Base-by-base conservation (phyloP, 495 filamentous ascomycete genomes). In the Staphylotrichum tortipilum region DNA sequence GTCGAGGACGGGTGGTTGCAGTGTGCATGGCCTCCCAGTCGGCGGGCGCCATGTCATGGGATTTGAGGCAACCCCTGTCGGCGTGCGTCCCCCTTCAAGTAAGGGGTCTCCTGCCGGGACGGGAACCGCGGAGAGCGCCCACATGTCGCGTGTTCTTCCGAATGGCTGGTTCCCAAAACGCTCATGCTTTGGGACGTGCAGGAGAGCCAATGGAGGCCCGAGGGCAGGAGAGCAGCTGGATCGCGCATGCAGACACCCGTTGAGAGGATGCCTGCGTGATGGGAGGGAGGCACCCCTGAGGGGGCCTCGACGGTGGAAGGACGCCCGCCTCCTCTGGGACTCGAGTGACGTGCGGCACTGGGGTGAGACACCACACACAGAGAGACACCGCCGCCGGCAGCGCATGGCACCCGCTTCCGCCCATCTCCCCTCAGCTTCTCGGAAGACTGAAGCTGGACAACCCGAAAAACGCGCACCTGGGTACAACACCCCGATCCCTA, bases 1-100 rank as follows among this genome's bases (percentile, higher is more conserved):
- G 9, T 49, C 19, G 24, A 28, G 4, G 6, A 15, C 46, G 46
- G 46, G 36, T 49, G 15, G 23, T 34, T 41, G 46, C 46, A 49
- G 36, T n/a, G n/a, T n/a, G n/a, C 26, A n/a, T 3, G 1, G 1
- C 4, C n/a, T 18, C 12, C 1, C 28, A 23, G 6, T 31, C n/a
- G 17, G 28, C 26, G 7, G 17, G 0, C 21, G 36, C 1, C 19
- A 10, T 41, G 33, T 1, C 44, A 24, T 19, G 28, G 37, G 46
- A 40, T 24, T 49, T 26, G 26, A 21, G 17, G 18, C 3, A 26
- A 14, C 10, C 28, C 24, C 46, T 30, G 8, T 24, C n/a, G 4
- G 23, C 19, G 11, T 6, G 21, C 21, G 23, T 8, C 39, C 14
- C n/a, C 23, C 17, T n/a, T n/a, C n/a, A n/a, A 40, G 17, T 9